These are phyloP conservation scores for Sophora flavescens DNA, from an alignment of 306 rosid species.

Conservation along the genomic window DNA sequence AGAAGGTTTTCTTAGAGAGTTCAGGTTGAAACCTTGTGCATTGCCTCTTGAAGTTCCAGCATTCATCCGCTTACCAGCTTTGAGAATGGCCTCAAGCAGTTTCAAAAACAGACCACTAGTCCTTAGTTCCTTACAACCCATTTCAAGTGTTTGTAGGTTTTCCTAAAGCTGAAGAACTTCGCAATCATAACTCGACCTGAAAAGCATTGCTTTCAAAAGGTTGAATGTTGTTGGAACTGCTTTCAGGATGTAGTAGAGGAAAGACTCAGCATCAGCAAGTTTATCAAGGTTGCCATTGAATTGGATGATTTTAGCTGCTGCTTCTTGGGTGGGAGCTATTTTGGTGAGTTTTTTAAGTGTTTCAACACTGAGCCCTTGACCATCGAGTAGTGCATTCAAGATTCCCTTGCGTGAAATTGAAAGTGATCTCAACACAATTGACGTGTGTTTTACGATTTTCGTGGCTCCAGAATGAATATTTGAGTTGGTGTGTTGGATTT, in stretches of 20 bases:
- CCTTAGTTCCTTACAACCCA: slow-evolving; percentile 75
- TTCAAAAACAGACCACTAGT: slow-evolving; percentile 66
- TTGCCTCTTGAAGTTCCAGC: slow-evolving; percentile 89
- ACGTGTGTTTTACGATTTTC: slow-evolving; percentile 82
- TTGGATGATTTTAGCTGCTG: slow-evolving; percentile 64
- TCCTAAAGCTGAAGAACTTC: slow-evolving; percentile 70
- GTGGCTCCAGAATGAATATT: slow-evolving; percentile 71
- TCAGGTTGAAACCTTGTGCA: slow-evolving; percentile 84
- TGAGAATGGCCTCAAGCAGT: slow-evolving; percentile 90
- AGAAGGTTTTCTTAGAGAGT: slow-evolving; percentile 72
- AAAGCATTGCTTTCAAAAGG: slow-evolving; percentile 76
- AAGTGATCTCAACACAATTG: slow-evolving; percentile 76
- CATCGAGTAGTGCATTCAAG: slow-evolving; percentile 69
- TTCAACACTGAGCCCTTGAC: slow-evolving; percentile 70
- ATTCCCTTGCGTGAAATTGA: slow-evolving; percentile 67
- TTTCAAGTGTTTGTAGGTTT: slow-evolving; percentile 64
- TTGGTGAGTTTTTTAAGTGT: slow-evolving; percentile 81
- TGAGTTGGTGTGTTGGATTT: slow-evolving; percentile 57
- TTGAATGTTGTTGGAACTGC: slow-evolving; percentile 76
- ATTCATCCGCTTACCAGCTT: slow-evolving; percentile 88
- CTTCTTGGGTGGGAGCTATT: slow-evolving; percentile 77
- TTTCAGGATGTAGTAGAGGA: slow-evolving; percentile 72
- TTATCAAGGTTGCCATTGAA: slow-evolving; percentile 68
- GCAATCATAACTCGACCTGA: slow-evolving; percentile 66
- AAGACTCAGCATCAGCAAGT: slow-evolving; percentile 84